Evolutionary conservation across 257 asterid genomes (phyloP).

Genomic region (Buddleja alternifolia): DNA sequence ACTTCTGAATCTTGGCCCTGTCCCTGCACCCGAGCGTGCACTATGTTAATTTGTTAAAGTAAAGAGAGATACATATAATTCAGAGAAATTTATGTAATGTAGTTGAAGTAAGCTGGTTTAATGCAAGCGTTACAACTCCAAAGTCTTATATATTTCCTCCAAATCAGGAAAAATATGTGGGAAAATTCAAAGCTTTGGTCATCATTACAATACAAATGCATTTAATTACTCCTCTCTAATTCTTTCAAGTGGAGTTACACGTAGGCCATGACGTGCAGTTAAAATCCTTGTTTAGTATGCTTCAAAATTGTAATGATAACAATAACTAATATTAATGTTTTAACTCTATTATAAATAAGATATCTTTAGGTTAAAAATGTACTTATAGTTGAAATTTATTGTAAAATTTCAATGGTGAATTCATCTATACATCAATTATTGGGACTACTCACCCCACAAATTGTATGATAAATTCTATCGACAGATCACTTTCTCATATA

Average conservation of each 20-base stretch:
- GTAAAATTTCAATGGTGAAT: no score
- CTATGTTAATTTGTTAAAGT: no score
- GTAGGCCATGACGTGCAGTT: slow-evolving; percentile 33
- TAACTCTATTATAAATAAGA: no score
- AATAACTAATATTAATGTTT: no score
- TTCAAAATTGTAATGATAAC: background rate
- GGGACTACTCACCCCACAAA: no score
- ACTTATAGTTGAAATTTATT: no score
- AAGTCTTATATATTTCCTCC: slow-evolving; percentile 25
- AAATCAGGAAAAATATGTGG: slow-evolving; percentile 2
- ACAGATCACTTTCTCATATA: no score
- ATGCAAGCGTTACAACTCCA: slow-evolving; percentile 18
- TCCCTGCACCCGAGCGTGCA: no score
- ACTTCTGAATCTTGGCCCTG: no score
- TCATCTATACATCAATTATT: no score
- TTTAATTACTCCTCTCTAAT: slow-evolving; percentile 14
- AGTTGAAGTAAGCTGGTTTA: background rate
- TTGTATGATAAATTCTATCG: no score
- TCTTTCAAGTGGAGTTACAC: slow-evolving; percentile 25
- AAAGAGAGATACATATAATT: background rate
- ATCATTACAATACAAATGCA: slow-evolving; percentile 9
- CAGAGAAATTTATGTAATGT: background rate
- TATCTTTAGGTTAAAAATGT: no score
- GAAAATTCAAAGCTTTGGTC: background rate
- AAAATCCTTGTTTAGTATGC: background rate